Evolutionary conservation across 2,329 filamentous ascomycete species (phyloP), one percentile per base, ranked within the genome.

Genomic region (Aphanoascus verrucosus): DNA sequence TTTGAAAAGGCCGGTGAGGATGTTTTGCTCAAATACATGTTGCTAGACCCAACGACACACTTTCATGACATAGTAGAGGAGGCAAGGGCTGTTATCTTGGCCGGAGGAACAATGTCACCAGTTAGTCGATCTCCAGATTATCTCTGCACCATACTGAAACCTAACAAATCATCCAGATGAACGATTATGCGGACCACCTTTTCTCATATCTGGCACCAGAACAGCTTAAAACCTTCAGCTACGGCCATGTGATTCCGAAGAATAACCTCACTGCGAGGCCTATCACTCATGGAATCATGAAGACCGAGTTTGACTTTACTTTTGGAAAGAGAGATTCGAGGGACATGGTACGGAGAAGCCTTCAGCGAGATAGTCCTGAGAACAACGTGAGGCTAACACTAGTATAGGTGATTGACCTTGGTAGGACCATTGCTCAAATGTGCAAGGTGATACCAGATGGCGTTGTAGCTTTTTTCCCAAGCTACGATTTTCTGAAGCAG

Each of bases 21-120:
- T 32, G 74, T 88, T 15, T 74, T 77, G 19, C 72, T 97, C 11
- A 88, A 83, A 42, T 98, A 96, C 65, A 81, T 95, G 61, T 78
- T 98, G 3, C 79, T 98, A 0, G 93, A 95, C 32, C 91, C 93
- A 0, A 90, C 90, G 0, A 83, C 91, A 62, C 88, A 94, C 60
- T 97, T 98, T 68, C 85, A 85, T 6, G 86, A 90, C 9, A 85
- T 97, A 49, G 88, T 91, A 1, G 82, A 87, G 31, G 83, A 86
- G 57, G 88, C 93, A 0, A 79, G 89, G 55, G 87, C 91, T 1
- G 86, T 98, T 2, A 85, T 98, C 41, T 74, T 98, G 2, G 93
- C 90, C 0, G 93, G 93, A 55, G 93, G 93, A 19, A 98, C 93
- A 23, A 97, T 98, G 93, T 94, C 93, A 1, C 93, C 93, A 0